Base-by-base conservation (phyloP, 306 rosid genomes). In the Dalbergia oliveri region DNA sequence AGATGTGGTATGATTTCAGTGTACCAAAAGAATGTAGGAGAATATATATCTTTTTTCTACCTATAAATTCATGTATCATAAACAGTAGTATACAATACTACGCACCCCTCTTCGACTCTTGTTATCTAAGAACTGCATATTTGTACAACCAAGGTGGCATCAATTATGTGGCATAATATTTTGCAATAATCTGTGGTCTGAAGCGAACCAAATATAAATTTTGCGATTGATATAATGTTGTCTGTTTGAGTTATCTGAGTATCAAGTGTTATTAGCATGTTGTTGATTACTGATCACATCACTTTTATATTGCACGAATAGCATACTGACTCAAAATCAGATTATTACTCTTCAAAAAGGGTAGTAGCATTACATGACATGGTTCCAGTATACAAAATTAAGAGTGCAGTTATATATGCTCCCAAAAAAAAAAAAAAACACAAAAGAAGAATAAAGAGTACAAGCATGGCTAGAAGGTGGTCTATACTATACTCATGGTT, bases 281-380 rank as follows among this genome's bases (percentile, higher is more conserved):
- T 54, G 11, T 54, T n/a, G 23, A 54, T 31, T 9, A 21, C 2
- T 56, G 61, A 56, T 56, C 10, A 43, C 47, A 43, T 43, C 47
- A 2, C 3, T 65, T 19, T 65, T n/a, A 13, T 7, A 63, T 34
- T 33, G 47, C 69, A 63, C 21, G 34, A 14, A 63, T 63, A 33
- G 23, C 45, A 35, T 14, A n/a, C 26, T 39, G 41, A 31, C 15
- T 61, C 43, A 61, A 61, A 61, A 26, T 61, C 9, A 0, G 31
- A 41, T 66, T 66, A 66, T 66, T 66, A 39, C 51, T 66, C 33
- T 41, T 39, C 13, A 39, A 66, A 16, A 39, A 66, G 33, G 45
- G 23, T 8, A 41, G 23, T 8, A 41, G n/a, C 33, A 65, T 39
- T 37, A 65, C 51, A 66, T 66, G n/a, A 41, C 51, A 41, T 16